Base-by-base conservation (phyloP, 345 rosid species). In the Arabidopsis suecica region DNA sequence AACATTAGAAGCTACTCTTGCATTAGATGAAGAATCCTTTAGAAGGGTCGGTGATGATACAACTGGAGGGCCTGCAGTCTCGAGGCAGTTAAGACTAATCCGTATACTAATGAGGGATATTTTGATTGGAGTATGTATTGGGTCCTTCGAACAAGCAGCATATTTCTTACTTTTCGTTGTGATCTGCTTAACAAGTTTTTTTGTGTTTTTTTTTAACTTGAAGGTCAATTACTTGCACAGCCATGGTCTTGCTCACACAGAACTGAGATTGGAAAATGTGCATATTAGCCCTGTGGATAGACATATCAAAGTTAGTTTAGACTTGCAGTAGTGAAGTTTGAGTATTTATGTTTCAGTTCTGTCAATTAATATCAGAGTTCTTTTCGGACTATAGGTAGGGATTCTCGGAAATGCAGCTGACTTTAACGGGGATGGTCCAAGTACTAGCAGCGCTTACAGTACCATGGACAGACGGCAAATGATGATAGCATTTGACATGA, bases 401-500 rank as follows among this genome's bases (percentile, higher is more conserved):
- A 91, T 88, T 67, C 86, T 94, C 18, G 97, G 98, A 71, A 94
- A 94, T 84, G 96, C 98, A 56, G 91, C 96, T 71, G 96, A 91
- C 79, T 94, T 94, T 80, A 81, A 82, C 34, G 86, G 82, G 81
- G 91, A 86, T 76, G 84, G 88, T 68, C 56, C 86, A 22, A 84
- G 66, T 65, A 71, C 70, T 76, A 79, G 84, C 68, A 62, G 79
- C 25, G 38, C 74, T 51, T 91, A 91, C 63, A 81, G 61, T 80
- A 85, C 49, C 78, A 66, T 80, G 73, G 93, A 86, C 69, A 86
- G 96, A 70, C 79, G 97, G 59, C 85, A 78, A 79, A 94, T 94
- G 98, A 94, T 94, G 98, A 91, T 94, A 76, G 96, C 95, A 77
- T 94, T 94, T 88, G 97, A 94, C 83, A 90, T 91, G 96, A 86